Evolutionary conservation across 176 grass and related monocot species (phyloP).

Genomic region (Neostapfia colusana): DNA sequence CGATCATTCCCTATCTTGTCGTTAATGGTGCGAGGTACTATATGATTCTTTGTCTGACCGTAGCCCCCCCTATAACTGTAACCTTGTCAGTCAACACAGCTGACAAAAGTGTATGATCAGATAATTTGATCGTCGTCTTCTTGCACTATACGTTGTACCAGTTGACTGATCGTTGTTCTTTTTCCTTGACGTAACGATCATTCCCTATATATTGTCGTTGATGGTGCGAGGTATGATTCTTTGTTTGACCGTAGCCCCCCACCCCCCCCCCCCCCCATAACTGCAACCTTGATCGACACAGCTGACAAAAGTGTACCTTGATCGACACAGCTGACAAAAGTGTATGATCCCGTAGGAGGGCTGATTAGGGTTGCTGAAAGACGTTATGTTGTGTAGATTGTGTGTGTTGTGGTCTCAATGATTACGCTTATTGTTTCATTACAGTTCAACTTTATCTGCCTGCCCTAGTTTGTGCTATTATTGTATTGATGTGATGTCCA

Average conservation of each 20-base stretch:
- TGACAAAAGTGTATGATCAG: slow-evolving; percentile 37
- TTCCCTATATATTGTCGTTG: too few relatives aligned
- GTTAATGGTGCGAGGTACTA: not conserved
- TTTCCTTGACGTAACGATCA: too few relatives aligned
- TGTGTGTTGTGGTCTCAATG: slow-evolving; percentile 9
- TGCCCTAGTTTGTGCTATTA: too few relatives aligned
- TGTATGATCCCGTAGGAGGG: slow-evolving; percentile 13
- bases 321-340: slow-evolving; percentile 45
- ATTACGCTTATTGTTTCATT: not conserved
- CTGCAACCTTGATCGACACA: slow-evolving; percentile 18
- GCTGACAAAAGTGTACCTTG: too few relatives aligned
- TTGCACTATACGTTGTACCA: too few relatives aligned
- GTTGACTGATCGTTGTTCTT: too few relatives aligned
- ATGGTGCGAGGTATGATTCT: too few relatives aligned
- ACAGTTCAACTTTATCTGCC: too few relatives aligned
- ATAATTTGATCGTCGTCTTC: too few relatives aligned
- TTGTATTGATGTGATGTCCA: too few relatives aligned
- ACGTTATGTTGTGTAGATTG: not conserved
- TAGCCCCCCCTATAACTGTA: not conserved
- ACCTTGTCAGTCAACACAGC: slow-evolving; percentile 35
- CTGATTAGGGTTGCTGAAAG: slow-evolving; percentile 22
- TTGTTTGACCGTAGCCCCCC: too few relatives aligned
- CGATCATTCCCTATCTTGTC: slow-evolving; percentile 22
- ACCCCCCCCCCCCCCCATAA: not conserved
- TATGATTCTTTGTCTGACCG: slow-evolving; percentile 39